Evolutionary conservation across 83 land plant genomes (phyloP), one percentile per base, ranked within the genome.

Genomic region (Picea mariana): DNA sequence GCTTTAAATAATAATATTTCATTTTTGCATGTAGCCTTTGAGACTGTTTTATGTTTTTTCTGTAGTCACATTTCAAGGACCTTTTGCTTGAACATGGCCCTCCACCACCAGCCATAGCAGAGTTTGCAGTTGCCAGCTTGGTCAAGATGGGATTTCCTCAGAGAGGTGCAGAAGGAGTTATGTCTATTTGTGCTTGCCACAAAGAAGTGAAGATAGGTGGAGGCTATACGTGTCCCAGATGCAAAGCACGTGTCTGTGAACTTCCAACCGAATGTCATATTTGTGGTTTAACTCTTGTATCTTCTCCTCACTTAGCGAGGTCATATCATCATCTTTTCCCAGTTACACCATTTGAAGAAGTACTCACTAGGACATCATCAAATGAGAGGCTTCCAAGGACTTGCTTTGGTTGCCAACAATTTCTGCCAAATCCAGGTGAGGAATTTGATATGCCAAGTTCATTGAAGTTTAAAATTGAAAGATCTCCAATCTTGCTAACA

Each of bases 251-350:
- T 66, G 94, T 93, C 0, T 98, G 99, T 84, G 99, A 98, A 62
- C 86, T 98, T 27, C 99, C 99, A 55, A 94, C 95, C 3, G 96
- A 96, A 73, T 98, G 99, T 73, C 85, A 87, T 26, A 86, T 93
- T 40, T 98, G 99, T 87, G 96, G 96, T 15, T 52, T 95, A 76
- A 95, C 95, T 44, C 94, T 95, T 27, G 95, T 97, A 65, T 97
- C 98, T 55, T 98, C 99, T 49, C 98, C 99, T 27, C 99, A 97
- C 87, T 86, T 97, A 80, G 99, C 99, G 75, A 94, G 99, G 59
- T 97, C 99, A 31, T 97, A 97, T 77, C 99, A 97, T 81, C 99
- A 97, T 87, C 91, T 97, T 12, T 97, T 97, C 64, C 99, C 99
- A 24, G 91, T 98, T n/a, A 75, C 90, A 38, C 91, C 93, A 66